phyloP scores from a whole-genome alignment of 176 grass and related monocot genomes.

The Oryza officinalis region DNA sequence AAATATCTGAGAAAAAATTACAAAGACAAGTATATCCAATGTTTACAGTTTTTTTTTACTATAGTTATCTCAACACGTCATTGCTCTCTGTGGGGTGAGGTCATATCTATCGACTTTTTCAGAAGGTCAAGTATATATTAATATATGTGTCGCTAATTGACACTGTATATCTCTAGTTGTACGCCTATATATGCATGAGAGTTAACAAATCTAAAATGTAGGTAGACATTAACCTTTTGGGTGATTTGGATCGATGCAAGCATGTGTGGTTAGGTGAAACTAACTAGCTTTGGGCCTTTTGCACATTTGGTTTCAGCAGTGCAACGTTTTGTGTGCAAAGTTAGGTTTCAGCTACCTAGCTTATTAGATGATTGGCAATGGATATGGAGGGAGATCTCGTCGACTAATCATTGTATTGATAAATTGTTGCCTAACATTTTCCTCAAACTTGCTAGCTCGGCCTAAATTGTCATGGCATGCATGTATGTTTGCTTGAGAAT shows the following conservation, averaged over 20 bases:
- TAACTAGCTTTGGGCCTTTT: background rate
- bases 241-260: background rate
- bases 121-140: background rate
- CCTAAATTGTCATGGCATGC: background rate
- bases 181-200: background rate
- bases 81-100: too few relatives aligned
- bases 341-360: background rate
- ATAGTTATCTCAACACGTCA: too few relatives aligned
- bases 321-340: background rate
- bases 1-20: background rate
- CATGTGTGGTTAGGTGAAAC: conserved; percentile 25
- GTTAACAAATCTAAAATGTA: background rate
- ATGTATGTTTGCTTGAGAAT: background rate
- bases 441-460: background rate
- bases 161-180: background rate
- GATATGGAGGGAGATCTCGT: background rate
- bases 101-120: background rate
- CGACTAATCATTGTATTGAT: background rate
- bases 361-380: background rate
- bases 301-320: background rate
- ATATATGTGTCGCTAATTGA: background rate
- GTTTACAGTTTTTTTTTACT: too few relatives aligned
- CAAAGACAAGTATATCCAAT: too few relatives aligned
- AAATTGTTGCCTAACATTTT: background rate
- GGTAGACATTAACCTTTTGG: background rate